Base-by-base conservation (phyloP, 139 green algal genomes). In the Asterochloris erici region DNA sequence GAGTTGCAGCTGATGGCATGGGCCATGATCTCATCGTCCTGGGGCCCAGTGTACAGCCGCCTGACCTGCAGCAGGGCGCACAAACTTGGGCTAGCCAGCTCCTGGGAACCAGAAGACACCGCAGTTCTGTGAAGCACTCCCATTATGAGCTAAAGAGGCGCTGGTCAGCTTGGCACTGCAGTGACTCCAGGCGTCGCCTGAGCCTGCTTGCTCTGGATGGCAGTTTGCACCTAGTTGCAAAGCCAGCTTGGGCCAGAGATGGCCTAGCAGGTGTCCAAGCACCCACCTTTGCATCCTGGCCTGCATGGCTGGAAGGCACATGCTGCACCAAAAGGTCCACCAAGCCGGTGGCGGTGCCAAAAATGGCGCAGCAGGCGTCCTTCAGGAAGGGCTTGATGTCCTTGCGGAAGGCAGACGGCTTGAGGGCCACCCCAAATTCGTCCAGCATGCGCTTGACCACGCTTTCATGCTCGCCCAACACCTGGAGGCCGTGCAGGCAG, bases 341-440 rank as follows among this genome's bases (percentile, higher is more conserved):
- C 73, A 99, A 83, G 19, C 96, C 96, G 12, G 86, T 82, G 9
- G 94, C 88, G 10, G 78, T 81, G 69, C 95, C 95, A 88, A 98
- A 96, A 73, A 97, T 90, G 10, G 80, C 69, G 62, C 63, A 83
- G 78, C 76, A 88, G 19, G 87, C 89, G 82, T 96, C 88, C 77
- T 97, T 97, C 11, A 98, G 86, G 84, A 98, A 86, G 10, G 96
- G 97, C 88, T 97, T 97, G 62, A 97, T 94, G 87, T 99, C 95
- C 82, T 92, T 87, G 74, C 87, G 87, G 87, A 95, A 98, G 9
- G 83, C 63, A 17, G 85, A 84, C 0, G 91, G 84, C 68, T 91
- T 92, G 69, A 99, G 90, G 79, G 91, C 88, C 15, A 98, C 90
- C 64, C 95, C 95, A 81, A 99, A 92, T 81, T 97, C 89, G 14